Conservation (phyloP, 2,329 filamentous ascomycete species). For the Ophiocordyceps camponoti-rufipedis region DNA sequence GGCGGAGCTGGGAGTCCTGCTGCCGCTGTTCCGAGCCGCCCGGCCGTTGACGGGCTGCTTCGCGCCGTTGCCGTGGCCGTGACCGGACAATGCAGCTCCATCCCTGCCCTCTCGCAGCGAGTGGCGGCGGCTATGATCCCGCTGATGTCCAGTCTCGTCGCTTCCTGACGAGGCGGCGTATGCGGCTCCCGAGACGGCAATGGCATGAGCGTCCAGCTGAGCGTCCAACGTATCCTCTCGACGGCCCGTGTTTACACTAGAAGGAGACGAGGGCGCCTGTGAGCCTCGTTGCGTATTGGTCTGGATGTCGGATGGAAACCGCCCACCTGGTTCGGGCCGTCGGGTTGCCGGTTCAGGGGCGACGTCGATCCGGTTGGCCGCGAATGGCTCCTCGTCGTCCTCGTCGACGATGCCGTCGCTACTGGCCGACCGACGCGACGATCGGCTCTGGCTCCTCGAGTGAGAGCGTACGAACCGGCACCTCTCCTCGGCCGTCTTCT, state of each 20-base stretch:
- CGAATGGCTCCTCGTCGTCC: slow-evolving; percentile 46
- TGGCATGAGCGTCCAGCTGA: slow-evolving; percentile 39
- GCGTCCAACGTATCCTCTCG: slow-evolving; percentile 26
- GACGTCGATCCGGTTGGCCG: slow-evolving; percentile 25
- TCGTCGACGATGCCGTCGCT: slow-evolving; percentile 67
- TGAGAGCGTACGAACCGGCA: slow-evolving; percentile 74
- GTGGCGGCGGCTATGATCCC: slow-evolving; percentile 6
- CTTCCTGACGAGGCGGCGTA: slow-evolving; percentile 15
- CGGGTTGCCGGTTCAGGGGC: slow-evolving; percentile 31
- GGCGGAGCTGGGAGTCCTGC: background rate
- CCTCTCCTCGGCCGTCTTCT: slow-evolving; percentile 74
- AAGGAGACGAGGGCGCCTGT: slow-evolving; percentile 61
- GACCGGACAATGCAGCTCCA: too few relatives aligned
- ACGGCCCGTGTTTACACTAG: slow-evolving; percentile 59
- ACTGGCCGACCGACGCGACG: slow-evolving; percentile 42
- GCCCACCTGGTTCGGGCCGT: slow-evolving; percentile 79
- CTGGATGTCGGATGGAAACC: slow-evolving; percentile 89
- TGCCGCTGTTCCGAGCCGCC: background rate
- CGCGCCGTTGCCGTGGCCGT: background rate
- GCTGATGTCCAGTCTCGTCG: slow-evolving; percentile 1
- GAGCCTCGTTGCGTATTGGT: slow-evolving; percentile 62
- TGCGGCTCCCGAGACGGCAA: slow-evolving; percentile 37
- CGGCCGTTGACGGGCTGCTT: background rate
- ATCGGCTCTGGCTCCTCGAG: slow-evolving; percentile 56
- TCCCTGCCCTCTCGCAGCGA: too few relatives aligned